These are phyloP conservation scores for Acacia confusa DNA, from an alignment of 306 rosid genomes.

Conservation along the genomic window DNA sequence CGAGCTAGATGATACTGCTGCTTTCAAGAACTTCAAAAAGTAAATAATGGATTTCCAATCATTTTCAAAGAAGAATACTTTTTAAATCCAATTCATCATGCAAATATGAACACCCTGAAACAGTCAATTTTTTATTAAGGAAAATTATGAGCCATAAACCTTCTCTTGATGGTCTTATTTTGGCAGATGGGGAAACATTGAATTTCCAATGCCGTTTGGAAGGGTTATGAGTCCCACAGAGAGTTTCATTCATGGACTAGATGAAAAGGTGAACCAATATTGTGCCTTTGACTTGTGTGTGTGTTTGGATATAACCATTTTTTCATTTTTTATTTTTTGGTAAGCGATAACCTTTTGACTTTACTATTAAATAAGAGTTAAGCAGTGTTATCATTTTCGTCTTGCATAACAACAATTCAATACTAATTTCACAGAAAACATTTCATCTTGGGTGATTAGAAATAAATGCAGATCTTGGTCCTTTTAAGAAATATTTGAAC, in stretches of 20 bases:
- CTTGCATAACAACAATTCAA: not conserved
- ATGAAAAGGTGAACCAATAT: conserved; percentile 70
- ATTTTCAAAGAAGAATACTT: not conserved
- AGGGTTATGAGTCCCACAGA: conserved; percentile 89
- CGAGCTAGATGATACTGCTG: conserved; percentile 94
- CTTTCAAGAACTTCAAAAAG: conserved; percentile 98
- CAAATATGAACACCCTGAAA: conserved; percentile 1
- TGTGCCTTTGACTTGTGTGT: conserved; percentile 7
- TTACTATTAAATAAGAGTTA: not conserved
- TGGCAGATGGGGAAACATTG: conserved; percentile 85
- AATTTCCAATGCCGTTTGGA: conserved; percentile 95
- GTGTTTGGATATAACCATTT: not conserved
- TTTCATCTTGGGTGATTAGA: not conserved
- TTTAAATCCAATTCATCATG: conserved; percentile 8
- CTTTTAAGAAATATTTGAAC: conserved; percentile 14
- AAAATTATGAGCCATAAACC: conserved; percentile 13
- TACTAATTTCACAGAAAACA: not conserved
- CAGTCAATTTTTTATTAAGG: not conserved
- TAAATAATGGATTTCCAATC: conserved; percentile 29
- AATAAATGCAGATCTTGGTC: not conserved
- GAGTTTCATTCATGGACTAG: conserved; percentile 80
- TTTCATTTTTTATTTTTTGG: not conserved
- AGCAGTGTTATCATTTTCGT: not conserved
- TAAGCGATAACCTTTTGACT: not conserved
- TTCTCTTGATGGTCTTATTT: conserved; percentile 28